Conservation (phyloP, 345 rosid genomes). For the Syzygium aromaticum region DNA sequence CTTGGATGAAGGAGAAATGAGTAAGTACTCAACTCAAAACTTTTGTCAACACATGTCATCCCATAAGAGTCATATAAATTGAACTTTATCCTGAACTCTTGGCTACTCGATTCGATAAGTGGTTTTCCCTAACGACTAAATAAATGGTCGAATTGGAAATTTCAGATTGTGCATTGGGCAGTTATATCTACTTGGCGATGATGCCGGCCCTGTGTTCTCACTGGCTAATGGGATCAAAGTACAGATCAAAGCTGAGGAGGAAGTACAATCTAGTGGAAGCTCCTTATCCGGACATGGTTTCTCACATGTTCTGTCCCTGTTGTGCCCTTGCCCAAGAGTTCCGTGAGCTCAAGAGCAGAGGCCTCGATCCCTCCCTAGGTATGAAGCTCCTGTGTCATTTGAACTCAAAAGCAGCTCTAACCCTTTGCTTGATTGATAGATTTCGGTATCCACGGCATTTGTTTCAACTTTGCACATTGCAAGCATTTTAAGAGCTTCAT, state of each 20-base stretch:
- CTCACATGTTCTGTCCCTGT: conserved; percentile 24
- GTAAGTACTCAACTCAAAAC: conserved; percentile 9
- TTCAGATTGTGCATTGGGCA: conserved; percentile 26
- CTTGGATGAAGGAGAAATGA: conserved; percentile 34
- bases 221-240: conserved; percentile 43
- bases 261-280: conserved; percentile 33
- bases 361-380: conserved; percentile 43
- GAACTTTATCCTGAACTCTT: neutral
- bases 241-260: conserved; percentile 37
- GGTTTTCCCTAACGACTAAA: neutral
- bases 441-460: neutral
- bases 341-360: conserved; percentile 34
- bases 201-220: conserved; percentile 37
- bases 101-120: neutral
- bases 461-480: neutral
- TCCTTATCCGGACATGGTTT: conserved; percentile 25
- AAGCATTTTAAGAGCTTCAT: neutral
- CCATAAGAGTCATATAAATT: neutral
- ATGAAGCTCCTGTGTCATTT: neutral
- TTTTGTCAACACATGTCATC: neutral
- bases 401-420: neutral
- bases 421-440: neutral
- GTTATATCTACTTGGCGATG: conserved; percentile 27
- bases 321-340: conserved; percentile 44
- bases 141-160: neutral